Base-by-base conservation (phyloP, 177 flowering plant species). In the Telopea speciosissima region DNA sequence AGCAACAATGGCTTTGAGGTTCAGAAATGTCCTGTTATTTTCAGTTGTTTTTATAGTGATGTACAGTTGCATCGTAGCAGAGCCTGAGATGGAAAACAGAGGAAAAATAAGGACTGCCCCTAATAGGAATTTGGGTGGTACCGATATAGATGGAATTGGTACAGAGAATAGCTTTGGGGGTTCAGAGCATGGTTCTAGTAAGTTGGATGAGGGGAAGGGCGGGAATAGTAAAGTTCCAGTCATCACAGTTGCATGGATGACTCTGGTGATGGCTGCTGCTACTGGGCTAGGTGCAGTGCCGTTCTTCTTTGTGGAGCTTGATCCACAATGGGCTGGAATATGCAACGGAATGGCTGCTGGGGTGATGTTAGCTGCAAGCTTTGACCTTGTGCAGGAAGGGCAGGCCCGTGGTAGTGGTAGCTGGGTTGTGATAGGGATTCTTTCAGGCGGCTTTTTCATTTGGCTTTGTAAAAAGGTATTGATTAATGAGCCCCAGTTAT, bases 341-440 rank as follows among this genome's bases (percentile, higher is more conserved):
- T 95, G 99, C 85, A 91, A 91, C 77, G 98, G 99, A 75, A 90
- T 95, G 92, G 99, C 99, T 67, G 93, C 97, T 71, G 99, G 98
- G 77, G 99, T 95, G 62, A 95, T 95, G 99, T 81, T 95, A 85
- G 99, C 99, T 75, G 98, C 99, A 40, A 95, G 99, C 79, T 95
- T 95, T 84, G 99, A 95, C 76, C 94, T 95, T 56, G 81, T 95
- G 77, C 93, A 93, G 77, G 99, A 95, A 85, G 99, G 99, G 36
- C 94, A 93, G 71, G 78, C 74, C 21, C 88, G 89, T 85, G 98
- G 93, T 72, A 80, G 91, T 75, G 97, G 98, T 52, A 93, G 61
- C 80, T 95, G 93, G 99, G 99, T 93, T 74, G 91, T 91, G 14
- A 22, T 86, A 69, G 99, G 99, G 65, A 86, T 95, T 80, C 79